These are phyloP conservation scores for Terana coerulea DNA, from an alignment of 768 basidiomycete genomes.

Conservation along the genomic window DNA sequence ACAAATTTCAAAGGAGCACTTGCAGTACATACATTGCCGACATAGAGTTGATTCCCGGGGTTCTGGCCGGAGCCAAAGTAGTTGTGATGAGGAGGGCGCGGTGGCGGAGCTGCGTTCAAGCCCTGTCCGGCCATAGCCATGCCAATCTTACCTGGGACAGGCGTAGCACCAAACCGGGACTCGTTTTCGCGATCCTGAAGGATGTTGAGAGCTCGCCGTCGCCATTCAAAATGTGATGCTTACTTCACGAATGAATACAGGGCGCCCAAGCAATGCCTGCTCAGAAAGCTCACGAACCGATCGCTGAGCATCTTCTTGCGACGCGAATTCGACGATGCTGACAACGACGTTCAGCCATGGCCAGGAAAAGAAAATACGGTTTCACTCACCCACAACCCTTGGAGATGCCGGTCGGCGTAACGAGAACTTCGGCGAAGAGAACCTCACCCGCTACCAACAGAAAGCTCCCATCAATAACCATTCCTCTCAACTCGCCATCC, in stretches of 20 bases:
- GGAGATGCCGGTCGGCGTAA: conserved; percentile 93
- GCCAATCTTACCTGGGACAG: conserved; percentile 94
- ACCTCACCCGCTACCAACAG: conserved; percentile 98
- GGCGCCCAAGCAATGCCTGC: conserved; percentile 84
- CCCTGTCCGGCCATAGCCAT: conserved; percentile 96
- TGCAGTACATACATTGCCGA: conserved; percentile 72
- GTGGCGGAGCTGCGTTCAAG: conserved; percentile 72
- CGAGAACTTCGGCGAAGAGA: conserved; percentile 98
- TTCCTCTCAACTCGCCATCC: conserved; percentile 70
- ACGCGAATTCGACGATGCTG: conserved; percentile 94
- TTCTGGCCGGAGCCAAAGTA: conserved; percentile 63
- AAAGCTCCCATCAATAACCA: conserved; percentile 88
- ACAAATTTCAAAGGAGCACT: neutral
- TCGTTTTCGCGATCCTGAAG: conserved; percentile 92
- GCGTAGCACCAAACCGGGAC: conserved; percentile 92
- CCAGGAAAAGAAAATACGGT: conserved; percentile 1
- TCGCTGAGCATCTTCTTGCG: conserved; percentile 84
- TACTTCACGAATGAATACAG: conserved; percentile 96
- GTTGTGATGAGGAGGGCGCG: conserved; percentile 80
- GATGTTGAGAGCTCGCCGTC: neutral
- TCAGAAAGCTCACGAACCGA: conserved; percentile 91
- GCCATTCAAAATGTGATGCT: conserved; percentile 19
- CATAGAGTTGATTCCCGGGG: conserved; percentile 91
- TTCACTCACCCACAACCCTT: conserved; percentile 96
- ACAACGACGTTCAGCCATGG: neutral